Base-by-base conservation (phyloP, 2,329 filamentous ascomycete species). In the Beauveria sp. region DNA sequence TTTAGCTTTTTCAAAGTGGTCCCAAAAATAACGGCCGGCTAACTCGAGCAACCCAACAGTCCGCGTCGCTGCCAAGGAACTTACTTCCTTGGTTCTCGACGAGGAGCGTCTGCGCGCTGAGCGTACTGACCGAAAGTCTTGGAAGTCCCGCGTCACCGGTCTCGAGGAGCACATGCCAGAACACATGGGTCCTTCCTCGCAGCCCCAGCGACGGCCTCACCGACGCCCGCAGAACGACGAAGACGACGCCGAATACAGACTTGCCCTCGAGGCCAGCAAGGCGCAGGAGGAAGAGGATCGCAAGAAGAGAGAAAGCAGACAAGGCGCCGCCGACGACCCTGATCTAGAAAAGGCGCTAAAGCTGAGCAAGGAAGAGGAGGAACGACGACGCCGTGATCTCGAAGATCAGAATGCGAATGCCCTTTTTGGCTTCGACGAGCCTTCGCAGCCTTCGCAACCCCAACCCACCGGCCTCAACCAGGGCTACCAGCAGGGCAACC, bases 81-180 rank as follows among this genome's bases (percentile, higher is more conserved):
- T 99, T 64, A 97, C 93, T 0, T 85, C 92, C 18, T 80, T 99
- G 63, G 89, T 99, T 67, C 79, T 96, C 70, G 94, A 99, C 72
- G 94, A 99, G 74, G 94, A 97, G 69, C 86, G 94, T 70, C 77
- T 99, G 69, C 89, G 92, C 67, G 88, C 86, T 64, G 94, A 99
- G 78, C 87, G 94, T 70, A 91, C 85, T 69, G 94, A 97, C 73
- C 86, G 94, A 61, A 96, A 92, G 73, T 86, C 90, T 2, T 99
- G 94, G 94, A 99, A 99, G 76, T 96, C 92, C 57, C 89, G 94
- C 63, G 94, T 99, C 41, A 92, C 88, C 37, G 94, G 94, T 22
- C 86, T 97, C 48, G 94, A 97, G 66, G 93, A 97, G 70, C 90
- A 84, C 67, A 85, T 73, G 22, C 78, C 77, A 47, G 76, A 75